These are phyloP conservation scores for Penicillium sp. DNA, from an alignment of 2,329 filamentous ascomycete species.

Conservation along the genomic window DNA sequence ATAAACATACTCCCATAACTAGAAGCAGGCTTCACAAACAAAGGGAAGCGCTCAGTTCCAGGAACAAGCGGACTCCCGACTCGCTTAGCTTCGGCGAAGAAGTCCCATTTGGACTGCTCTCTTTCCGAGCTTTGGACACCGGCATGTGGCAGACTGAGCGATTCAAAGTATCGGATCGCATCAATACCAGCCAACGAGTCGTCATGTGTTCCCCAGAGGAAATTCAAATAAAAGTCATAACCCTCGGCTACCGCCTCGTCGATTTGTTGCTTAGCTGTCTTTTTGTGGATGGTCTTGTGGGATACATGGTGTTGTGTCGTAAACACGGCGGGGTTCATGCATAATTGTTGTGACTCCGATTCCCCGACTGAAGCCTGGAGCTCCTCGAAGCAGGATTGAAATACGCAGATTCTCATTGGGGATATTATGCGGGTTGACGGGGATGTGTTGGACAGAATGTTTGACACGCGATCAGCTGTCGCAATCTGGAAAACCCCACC, in stretches of 20 bases:
- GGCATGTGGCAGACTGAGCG: conserved; percentile 15
- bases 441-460: background rate
- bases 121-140: conserved; percentile 21
- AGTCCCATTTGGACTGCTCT: conserved; percentile 21
- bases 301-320: conserved; percentile 21
- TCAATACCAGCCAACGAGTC: conserved; percentile 24
- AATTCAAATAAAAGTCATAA: conserved; percentile 27
- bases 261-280: conserved; percentile 19
- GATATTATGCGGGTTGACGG: background rate
- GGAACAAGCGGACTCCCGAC: conserved; percentile 17
- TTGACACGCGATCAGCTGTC: background rate
- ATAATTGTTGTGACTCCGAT: conserved; percentile 4
- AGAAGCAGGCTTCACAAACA: conserved; percentile 25
- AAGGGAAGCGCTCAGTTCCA: conserved; percentile 12
- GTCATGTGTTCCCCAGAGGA: conserved; percentile 26
- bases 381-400: conserved; percentile 12
- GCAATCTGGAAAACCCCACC: background rate
- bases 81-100: conserved; percentile 16
- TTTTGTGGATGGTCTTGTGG: conserved; percentile 20
- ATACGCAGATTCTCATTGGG: conserved; percentile 10
- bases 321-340: conserved; percentile 14
- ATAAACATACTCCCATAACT: conserved; percentile 22
- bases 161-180: conserved; percentile 23
- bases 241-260: conserved; percentile 17
- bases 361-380: conserved; percentile 8